Percentiles rank a stretch among this genome's conserved stretches.
These are phyloP conservation scores for Fusarium anguioides DNA, from an alignment of 2,329 filamentous ascomycete species.

Conservation along the genomic window DNA sequence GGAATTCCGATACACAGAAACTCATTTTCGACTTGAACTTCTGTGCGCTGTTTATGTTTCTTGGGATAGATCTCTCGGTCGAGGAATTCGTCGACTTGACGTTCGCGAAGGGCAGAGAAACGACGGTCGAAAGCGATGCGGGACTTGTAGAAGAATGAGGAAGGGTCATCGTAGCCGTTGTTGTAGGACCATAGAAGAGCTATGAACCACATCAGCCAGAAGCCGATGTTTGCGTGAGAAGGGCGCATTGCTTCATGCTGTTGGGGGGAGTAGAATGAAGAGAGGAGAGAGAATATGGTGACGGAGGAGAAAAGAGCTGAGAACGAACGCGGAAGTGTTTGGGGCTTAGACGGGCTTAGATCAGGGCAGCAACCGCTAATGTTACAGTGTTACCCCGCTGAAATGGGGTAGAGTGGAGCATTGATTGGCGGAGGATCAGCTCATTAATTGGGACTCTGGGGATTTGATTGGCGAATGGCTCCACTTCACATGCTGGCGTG, in stretches of 20 bases:
- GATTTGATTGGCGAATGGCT: not conserved
- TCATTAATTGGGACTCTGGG: not conserved
- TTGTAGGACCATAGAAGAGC: slow-evolving; percentile 45
- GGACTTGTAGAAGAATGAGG: slow-evolving; percentile 50
- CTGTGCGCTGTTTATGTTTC: slow-evolving; percentile 17
- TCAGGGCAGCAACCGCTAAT: not conserved
- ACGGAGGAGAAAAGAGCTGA: not conserved
- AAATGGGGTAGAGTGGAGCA: rapidly evolving
- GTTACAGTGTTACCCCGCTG: slow-evolving; percentile 13
- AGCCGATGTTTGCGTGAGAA: slow-evolving; percentile 47
- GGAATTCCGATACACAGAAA: slow-evolving; percentile 51
- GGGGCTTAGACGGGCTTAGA: not conserved
- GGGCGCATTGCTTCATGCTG: slow-evolving; percentile 43
- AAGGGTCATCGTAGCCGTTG: slow-evolving; percentile 51
- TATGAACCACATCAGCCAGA: slow-evolving; percentile 47
- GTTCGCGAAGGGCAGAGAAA: slow-evolving; percentile 43
- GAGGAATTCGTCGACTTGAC: slow-evolving; percentile 41
- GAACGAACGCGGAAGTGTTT: not conserved
- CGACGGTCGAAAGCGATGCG: slow-evolving; percentile 43
- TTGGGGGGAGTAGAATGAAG: not conserved
- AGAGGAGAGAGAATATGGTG: not conserved
- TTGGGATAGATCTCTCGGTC: slow-evolving; percentile 35
- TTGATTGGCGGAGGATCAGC: not conserved
- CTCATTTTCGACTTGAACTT: slow-evolving; percentile 12
- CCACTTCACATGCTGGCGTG: not conserved